A percentile compares a stretch with the other conserved stretches of the same genome.
These are phyloP conservation scores for Dendryphion nanum DNA, from an alignment of 2,329 filamentous ascomycete genomes.

Conservation along the genomic window DNA sequence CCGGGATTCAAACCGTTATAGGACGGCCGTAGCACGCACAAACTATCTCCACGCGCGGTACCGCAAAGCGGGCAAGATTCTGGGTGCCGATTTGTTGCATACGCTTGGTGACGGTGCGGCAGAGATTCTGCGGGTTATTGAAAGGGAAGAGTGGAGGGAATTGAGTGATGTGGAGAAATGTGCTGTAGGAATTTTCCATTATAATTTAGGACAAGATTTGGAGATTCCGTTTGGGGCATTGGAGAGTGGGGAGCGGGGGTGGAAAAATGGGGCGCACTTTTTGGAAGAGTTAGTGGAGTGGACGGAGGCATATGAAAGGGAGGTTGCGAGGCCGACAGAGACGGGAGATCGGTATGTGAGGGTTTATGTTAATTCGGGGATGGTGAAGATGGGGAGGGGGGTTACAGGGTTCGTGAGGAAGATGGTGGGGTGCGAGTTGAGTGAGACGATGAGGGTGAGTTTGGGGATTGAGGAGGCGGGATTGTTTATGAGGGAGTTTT, in stretches of 20 bases:
- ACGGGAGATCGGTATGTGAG: conserved; percentile 29
- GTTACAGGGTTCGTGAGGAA: conserved; percentile 5
- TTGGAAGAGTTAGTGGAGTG: conserved; percentile 19
- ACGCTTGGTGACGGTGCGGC: conserved; percentile 13
- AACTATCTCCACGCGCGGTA: conserved; percentile 19
- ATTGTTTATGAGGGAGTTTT: conserved; percentile 3
- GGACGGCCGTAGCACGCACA: conserved; percentile 17
- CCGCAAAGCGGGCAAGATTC: conserved; percentile 19
- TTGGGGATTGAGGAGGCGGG: conserved; percentile 7
- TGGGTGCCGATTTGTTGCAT: conserved; percentile 16
- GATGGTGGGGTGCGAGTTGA: conserved; percentile 6
- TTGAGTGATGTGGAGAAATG: conserved; percentile 25
- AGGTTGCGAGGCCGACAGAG: conserved; percentile 14
- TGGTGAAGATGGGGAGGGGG: conserved; percentile 2
- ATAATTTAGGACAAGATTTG: conserved; percentile 26
- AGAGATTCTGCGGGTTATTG: conserved; percentile 17
- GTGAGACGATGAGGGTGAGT: conserved; percentile 9
- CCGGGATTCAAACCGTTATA: conserved; percentile 13
- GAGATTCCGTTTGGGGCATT: conserved; percentile 24
- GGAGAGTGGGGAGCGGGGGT: conserved; percentile 18
- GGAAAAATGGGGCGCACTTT: conserved; percentile 27
- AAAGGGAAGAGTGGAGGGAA: conserved; percentile 19
- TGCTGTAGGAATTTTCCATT: conserved; percentile 25
- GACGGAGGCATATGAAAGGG: conserved; percentile 18
- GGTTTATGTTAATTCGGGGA: conserved; percentile 10